Conservation (phyloP, 2,329 filamentous ascomycete species). For the Alternaria rosae region DNA sequence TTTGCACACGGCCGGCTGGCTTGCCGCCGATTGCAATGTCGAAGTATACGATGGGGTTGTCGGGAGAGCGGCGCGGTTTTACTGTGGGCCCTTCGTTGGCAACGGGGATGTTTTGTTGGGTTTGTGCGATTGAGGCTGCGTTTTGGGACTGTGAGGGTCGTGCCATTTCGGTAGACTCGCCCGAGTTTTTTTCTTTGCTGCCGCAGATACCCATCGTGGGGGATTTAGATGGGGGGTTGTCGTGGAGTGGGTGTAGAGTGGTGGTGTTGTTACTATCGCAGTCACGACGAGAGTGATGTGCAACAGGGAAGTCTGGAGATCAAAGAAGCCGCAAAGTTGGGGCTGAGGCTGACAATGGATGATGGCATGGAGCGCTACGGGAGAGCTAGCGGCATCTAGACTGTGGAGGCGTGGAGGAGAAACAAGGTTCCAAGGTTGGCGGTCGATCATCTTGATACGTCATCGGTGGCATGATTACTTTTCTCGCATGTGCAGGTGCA, state of each 20-base stretch:
- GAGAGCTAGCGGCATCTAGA: conserved; percentile 6
- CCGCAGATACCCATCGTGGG: conserved; percentile 20
- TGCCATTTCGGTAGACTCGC: conserved; percentile 14
- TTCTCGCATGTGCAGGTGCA: not conserved
- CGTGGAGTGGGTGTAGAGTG: not conserved
- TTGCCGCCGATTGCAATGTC: conserved; percentile 23
- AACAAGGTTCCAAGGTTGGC: not conserved
- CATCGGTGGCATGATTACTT: conserved; percentile 1
- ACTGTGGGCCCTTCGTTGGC: conserved; percentile 3
- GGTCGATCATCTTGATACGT: conserved; percentile 1
- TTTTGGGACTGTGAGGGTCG: conserved; percentile 9
- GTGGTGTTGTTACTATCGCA: not conserved
- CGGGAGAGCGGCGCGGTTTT: conserved; percentile 13
- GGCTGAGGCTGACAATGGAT: conserved; percentile 3
- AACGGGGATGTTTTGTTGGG: not conserved
- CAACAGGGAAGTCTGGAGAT: not conserved
- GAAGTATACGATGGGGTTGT: conserved; percentile 28
- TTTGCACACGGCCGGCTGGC: conserved; percentile 78
- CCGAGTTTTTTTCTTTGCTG: conserved; percentile 15
- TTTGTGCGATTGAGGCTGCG: not conserved
- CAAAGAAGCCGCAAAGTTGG: not conserved
- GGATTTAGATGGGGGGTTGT: not conserved
- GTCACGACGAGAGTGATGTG: not conserved
- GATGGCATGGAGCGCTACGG: conserved; percentile 1
- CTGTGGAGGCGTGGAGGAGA: not conserved